Base-by-base conservation (phyloP, 306 rosid species). In the Carpinus viminea region DNA sequence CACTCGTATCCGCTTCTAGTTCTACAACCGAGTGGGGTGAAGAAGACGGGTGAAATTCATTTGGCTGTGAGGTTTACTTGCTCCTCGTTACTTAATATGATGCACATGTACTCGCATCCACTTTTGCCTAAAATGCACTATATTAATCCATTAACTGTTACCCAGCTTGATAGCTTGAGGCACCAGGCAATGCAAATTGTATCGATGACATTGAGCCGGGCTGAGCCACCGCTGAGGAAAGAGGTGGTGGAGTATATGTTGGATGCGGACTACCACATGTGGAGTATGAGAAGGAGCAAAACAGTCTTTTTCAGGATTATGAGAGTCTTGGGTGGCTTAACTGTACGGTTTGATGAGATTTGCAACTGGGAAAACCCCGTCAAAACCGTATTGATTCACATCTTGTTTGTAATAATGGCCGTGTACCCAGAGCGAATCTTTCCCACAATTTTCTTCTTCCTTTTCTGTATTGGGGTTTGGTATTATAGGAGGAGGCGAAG, bases 1-100 rank as follows among this genome's bases (percentile, higher is more conserved):
- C 98, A 94, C 81, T 89, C 97, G 1, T 94, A 94, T 83, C 98
- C 98, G 0, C 98, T 92, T 70, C 86, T 94, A 13, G 98, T 94
- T 62, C 91, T 94, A 65, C 93, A 91, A 68, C 84, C 89, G 47
- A 87, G 31, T 81, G 98, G 98, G 76, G 97, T 94, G 83, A 94
- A 94, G 90, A 94, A 94, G 86, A 94, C 91, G 98, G 98, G 98
- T 68, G 98, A 94, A 83, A 94, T 94, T 82, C 98, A 94, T 86
- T 75, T 94, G 84, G 98, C 98, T 74, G 98, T 94, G 77, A 86
- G 98, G 90, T 94, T 94, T 78, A 88, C 93, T 28, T 94, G 98
- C 84, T 91, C 97, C 50, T 94, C 96, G 54, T 80, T 92, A 86
- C 95, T 94, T 24, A 94, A 94, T 70, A 92, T 94, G 98, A 94